A percentile compares a stretch with the other conserved stretches of the same genome.
phyloP scores from a whole-genome alignment of 495 filamentous ascomycete genomes.

The Podospora comata region DNA sequence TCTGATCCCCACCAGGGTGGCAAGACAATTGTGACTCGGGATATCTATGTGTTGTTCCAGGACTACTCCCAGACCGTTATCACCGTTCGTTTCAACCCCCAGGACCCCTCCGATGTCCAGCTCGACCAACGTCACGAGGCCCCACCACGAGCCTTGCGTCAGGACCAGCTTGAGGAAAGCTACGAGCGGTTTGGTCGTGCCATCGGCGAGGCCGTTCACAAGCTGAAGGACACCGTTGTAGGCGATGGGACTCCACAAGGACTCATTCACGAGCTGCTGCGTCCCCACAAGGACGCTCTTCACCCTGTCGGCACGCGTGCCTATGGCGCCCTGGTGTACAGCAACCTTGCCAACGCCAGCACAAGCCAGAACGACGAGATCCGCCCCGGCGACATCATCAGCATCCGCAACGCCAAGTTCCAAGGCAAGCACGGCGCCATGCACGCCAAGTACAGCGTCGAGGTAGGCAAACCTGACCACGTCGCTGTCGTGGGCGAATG shows the following conservation, averaged over 20 bases:
- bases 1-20: constrained; percentile 58
- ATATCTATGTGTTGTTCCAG: constrained; percentile 81
- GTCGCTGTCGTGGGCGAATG: constrained; percentile 96
- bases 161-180: constrained; percentile 87
- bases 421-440: constrained; percentile 93
- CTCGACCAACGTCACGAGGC: constrained; percentile 85
- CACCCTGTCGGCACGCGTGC: constrained; percentile 78
- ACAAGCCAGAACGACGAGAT: constrained; percentile 92
- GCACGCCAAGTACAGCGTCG: constrained; percentile 86
- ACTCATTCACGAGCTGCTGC: constrained; percentile 74
- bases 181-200: constrained; percentile 72
- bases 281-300: constrained; percentile 67
- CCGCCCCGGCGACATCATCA: constrained; percentile 87
- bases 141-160: constrained; percentile 78
- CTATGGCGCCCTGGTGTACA: constrained; percentile 89
- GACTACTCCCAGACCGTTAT: constrained; percentile 96
- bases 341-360: constrained; percentile 89
- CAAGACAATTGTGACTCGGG: constrained; percentile 67
- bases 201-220: constrained; percentile 63
- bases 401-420: constrained; percentile 90
- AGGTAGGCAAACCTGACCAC: constrained; percentile 91
- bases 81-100: constrained; percentile 72
- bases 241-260: constrained; percentile 77
- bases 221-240: constrained; percentile 73
- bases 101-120: constrained; percentile 64